Evolutionary conservation across 441 rosid genomes (phyloP).

Genomic region (Cnidoscolus chayamansa): DNA sequence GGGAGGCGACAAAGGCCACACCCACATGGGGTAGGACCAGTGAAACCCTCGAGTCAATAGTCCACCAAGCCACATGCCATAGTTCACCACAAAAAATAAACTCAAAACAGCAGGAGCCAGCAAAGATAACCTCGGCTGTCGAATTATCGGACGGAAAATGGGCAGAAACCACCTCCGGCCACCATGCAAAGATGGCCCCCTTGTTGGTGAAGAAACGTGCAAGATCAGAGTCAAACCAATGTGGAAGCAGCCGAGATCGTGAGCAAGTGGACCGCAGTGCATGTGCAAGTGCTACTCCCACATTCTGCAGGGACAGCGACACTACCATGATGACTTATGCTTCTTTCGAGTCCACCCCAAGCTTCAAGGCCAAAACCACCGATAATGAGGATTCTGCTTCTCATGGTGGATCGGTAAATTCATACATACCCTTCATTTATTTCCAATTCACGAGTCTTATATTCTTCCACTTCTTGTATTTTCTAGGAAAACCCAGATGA

Average conservation of each 20-base stretch:
- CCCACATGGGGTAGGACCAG: constrained; percentile 34
- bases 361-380: constrained; percentile 1
- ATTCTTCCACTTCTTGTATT: no score
- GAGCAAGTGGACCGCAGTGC: constrained; percentile 20
- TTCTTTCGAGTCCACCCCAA: constrained; percentile 18
- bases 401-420: constrained; percentile 44
- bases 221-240: constrained; percentile 23
- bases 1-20: constrained; percentile 28
- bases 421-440: no score
- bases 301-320: constrained; percentile 22
- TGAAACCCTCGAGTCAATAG: constrained; percentile 64
- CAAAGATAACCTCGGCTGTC: background rate
- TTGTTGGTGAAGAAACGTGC: constrained; percentile 25
- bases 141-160: constrained; percentile 23
- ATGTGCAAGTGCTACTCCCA: constrained; percentile 28
- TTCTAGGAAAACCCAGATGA: constrained; percentile 45
- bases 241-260: constrained; percentile 15
- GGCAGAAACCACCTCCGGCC: constrained; percentile 7
- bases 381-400: constrained; percentile 24
- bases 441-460: no score
- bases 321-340: constrained; percentile 6
- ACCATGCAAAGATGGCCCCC: background rate
- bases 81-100: background rate
- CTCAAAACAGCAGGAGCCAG: background rate
- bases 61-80: constrained; percentile 51